Evolutionary conservation across 768 basidiomycete genomes (phyloP).

Genomic region (Pisolithus albus): DNA sequence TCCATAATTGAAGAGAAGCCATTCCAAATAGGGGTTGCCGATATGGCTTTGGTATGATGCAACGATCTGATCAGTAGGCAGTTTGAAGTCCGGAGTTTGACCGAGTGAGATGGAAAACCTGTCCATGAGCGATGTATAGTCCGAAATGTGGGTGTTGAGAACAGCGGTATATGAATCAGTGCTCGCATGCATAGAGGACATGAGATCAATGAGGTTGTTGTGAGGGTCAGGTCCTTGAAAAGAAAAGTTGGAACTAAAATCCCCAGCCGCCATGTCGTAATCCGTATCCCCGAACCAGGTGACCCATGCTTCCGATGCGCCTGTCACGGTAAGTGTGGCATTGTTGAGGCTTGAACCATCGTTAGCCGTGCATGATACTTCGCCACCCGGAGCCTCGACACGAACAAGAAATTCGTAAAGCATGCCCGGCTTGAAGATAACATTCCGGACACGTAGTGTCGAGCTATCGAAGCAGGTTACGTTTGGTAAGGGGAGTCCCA

Average conservation of each 20-base stretch:
- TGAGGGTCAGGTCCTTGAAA: slow-evolving; percentile 64
- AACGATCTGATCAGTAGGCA: slow-evolving; percentile 53
- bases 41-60: slow-evolving; percentile 44
- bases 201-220: slow-evolving; percentile 31
- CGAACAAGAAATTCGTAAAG: slow-evolving; percentile 58
- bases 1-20: slow-evolving; percentile 68
- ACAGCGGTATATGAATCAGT: slow-evolving; percentile 32
- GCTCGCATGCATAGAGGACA: slow-evolving; percentile 23
- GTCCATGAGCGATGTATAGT: slow-evolving; percentile 39
- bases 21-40: slow-evolving; percentile 64
- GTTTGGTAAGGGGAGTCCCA: slow-evolving; percentile 47
- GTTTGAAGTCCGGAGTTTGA: slow-evolving; percentile 44
- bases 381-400: slow-evolving; percentile 31
- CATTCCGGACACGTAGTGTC: slow-evolving; percentile 51
- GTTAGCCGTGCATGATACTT: slow-evolving; percentile 27
- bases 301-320: slow-evolving; percentile 51
- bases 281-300: slow-evolving; percentile 73
- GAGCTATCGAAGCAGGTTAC: slow-evolving; percentile 52
- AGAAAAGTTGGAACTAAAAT: slow-evolving; percentile 46
- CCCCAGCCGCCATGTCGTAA: slow-evolving; percentile 58
- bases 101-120: slow-evolving; percentile 55
- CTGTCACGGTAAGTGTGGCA: slow-evolving; percentile 41
- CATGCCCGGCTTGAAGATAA: slow-evolving; percentile 53
- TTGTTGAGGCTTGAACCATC: slow-evolving; percentile 30
- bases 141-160: slow-evolving; percentile 44